Evolutionary conservation across 1,284 basidiomycete species (phyloP), one percentile per base, ranked within the genome.

Genomic region (Irpex sp.): DNA sequence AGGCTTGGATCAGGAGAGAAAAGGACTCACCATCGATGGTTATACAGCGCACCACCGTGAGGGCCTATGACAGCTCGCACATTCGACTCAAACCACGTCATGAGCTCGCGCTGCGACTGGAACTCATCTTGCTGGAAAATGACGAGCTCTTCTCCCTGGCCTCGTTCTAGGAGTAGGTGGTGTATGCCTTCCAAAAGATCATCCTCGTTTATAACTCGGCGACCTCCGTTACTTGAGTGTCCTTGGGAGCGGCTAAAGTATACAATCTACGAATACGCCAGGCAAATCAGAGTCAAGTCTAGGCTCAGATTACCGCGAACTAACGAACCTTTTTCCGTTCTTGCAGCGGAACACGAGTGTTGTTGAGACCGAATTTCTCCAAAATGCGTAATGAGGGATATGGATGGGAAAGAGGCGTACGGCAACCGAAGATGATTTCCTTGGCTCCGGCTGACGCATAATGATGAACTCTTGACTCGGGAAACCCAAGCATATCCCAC

Each of bases 31-130:
- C 62, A 64, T 19, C 62, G 58, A 44, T 64, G 63, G 52, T 64
- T 58, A 56, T 58, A 65, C 15, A 65, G 47, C 13, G 49, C 64
- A 11, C 64, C 64, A 5, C 64, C 64, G 36, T 65, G 64, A 26
- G 60, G 64, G 5, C 64, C 64, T 13, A 65, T 52, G 2, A 65
- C 58, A 1, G 57, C 64, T 1, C 64, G 64, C 6, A 57, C 64
- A 34, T 65, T 65, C 7, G 47, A n/a, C 44, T 65, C 60, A 58
- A 65, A 62, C 64, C 64, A 65, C 3, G 4, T n/a, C 60, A 62
- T 65, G 36, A 60, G 57, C 31, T 62, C 49, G 49, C 31, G 54
- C 37, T 62, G 64, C n/a, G 60, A 57, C 19, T 17, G 21, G 40
- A 62, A 57, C 5, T 26, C 37, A 9, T 62, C 36, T 37, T 65